phyloP scores from a whole-genome alignment of 169 alveolate species.

The Eimeria tenella region DNA sequence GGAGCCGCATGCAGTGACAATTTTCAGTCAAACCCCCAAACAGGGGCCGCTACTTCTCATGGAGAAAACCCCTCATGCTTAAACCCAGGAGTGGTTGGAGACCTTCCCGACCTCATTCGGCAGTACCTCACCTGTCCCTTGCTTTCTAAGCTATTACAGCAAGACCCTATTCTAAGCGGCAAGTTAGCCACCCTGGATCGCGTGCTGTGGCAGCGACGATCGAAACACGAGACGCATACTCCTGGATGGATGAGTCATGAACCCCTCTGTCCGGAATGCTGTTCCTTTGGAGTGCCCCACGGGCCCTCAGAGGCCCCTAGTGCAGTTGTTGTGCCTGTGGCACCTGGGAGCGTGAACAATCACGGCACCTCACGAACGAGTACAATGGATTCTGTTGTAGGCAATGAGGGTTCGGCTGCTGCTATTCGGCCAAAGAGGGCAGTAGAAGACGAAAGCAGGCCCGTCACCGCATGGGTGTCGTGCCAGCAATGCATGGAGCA shows the following conservation, averaged over 20 bases:
- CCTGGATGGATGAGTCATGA: constrained; percentile 71
- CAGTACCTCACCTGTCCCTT: constrained; percentile 62
- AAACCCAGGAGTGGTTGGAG: constrained; percentile 61
- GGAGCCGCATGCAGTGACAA: constrained; percentile 27
- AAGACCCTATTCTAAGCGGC: constrained; percentile 67
- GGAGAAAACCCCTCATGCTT: constrained; percentile 1
- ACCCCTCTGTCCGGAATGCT: constrained; percentile 52
- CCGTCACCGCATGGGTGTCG: constrained; percentile 68
- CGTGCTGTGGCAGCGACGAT: constrained; percentile 70
- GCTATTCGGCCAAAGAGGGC: constrained; percentile 22
- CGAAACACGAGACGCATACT: constrained; percentile 70
- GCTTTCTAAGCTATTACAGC: constrained; percentile 57
- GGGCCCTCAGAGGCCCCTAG: constrained; percentile 23
- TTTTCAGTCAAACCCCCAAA: not conserved
- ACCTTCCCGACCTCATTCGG: constrained; percentile 45
- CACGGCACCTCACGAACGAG: constrained; percentile 63
- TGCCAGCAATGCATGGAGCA: constrained; percentile 61
- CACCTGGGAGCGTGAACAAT: not conserved
- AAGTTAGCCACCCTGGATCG: constrained; percentile 70
- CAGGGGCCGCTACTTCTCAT: constrained; percentile 3
- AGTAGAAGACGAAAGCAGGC: constrained; percentile 56
- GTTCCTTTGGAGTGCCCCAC: constrained; percentile 34
- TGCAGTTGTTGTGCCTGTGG: not conserved
- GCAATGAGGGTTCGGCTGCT: constrained; percentile 22
- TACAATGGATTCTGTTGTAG: constrained; percentile 51